A percentile compares a stretch with the other conserved stretches of the same genome.
Evolutionary conservation across 495 filamentous ascomycete species (phyloP).

Genomic region (Talaromyces proteolyticus): DNA sequence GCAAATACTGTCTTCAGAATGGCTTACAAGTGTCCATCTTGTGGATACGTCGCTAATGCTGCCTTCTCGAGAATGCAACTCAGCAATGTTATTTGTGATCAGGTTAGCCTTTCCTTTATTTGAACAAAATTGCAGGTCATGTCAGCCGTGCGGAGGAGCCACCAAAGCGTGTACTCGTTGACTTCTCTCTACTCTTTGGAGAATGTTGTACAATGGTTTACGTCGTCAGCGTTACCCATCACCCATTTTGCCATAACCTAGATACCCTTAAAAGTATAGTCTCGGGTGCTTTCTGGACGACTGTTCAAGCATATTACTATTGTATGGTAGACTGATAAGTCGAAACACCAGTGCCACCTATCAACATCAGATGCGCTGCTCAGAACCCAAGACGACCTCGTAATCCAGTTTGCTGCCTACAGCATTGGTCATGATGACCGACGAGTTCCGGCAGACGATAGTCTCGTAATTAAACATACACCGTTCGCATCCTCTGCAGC

Average conservation of each 20-base stretch:
- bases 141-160: too few relatives aligned
- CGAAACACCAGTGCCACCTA: background rate
- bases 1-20: background rate
- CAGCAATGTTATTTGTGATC: constrained; percentile 3
- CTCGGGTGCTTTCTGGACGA: too few relatives aligned
- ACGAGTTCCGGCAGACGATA: background rate
- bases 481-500: constrained; percentile 4
- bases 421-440: background rate
- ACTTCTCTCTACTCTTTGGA: too few relatives aligned
- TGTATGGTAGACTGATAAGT: background rate
- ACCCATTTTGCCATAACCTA: too few relatives aligned
- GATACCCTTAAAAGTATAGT: too few relatives aligned
- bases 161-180: too few relatives aligned
- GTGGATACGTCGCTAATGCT: constrained; percentile 29
- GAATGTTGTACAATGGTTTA: too few relatives aligned
- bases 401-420: constrained; percentile 56
- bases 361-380: constrained; percentile 5
- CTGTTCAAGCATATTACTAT: too few relatives aligned
- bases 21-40: constrained; percentile 24
- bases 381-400: constrained; percentile 49
- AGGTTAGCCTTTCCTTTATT: constrained; percentile 17
- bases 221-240: too few relatives aligned
- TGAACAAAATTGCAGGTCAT: too few relatives aligned
- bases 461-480: background rate
- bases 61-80: constrained; percentile 1